Percentiles rank a stretch among this genome's conserved stretches.
phyloP scores from a whole-genome alignment of 2,329 filamentous ascomycete genomes.

The Exophiala calicioides region DNA sequence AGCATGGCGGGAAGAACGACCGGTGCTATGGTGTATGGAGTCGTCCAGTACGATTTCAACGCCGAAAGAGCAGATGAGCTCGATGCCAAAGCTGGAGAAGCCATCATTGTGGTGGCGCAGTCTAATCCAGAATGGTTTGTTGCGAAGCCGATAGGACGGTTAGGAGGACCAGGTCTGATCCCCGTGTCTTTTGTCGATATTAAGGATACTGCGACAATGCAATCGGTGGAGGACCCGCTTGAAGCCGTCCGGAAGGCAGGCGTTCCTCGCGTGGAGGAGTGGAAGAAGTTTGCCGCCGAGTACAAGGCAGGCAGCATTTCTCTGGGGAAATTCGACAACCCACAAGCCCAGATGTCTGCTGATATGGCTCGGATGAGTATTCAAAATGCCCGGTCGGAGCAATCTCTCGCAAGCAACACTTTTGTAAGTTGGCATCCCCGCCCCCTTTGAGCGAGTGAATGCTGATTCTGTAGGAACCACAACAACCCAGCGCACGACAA shows the following conservation, averaged over 20 bases:
- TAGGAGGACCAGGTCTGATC: slow-evolving; percentile 94
- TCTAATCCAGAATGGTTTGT: slow-evolving; percentile 99
- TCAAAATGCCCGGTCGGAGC: slow-evolving; percentile 43
- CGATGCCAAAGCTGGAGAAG: slow-evolving; percentile 90
- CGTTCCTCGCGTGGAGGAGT: slow-evolving; percentile 93
- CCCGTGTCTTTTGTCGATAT: slow-evolving; percentile 97
- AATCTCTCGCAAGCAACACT: slow-evolving; percentile 27
- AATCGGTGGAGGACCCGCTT: slow-evolving; percentile 75
- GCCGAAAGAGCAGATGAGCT: slow-evolving; percentile 95
- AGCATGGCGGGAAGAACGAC: slow-evolving; percentile 52
- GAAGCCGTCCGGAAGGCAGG: slow-evolving; percentile 86
- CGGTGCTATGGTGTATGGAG: slow-evolving; percentile 91
- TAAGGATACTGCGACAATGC: slow-evolving; percentile 85
- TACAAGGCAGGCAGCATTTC: slow-evolving; percentile 99
- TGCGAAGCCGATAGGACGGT: slow-evolving; percentile 93
- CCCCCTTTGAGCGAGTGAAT: slow-evolving; percentile 38
- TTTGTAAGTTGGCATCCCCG: slow-evolving; percentile 34
- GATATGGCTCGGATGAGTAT: slow-evolving; percentile 80
- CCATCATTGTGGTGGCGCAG: slow-evolving; percentile 97
- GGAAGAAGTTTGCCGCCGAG: slow-evolving; percentile 99
- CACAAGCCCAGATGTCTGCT: slow-evolving; percentile 61
- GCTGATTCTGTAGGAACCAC: slow-evolving; percentile 43
- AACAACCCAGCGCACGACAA: slow-evolving; percentile 30
- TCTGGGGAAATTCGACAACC: slow-evolving; percentile 77
- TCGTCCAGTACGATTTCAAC: slow-evolving; percentile 95